phyloP scores from a whole-genome alignment of 257 asterid genomes.

The Voacanga thouarsii region DNA sequence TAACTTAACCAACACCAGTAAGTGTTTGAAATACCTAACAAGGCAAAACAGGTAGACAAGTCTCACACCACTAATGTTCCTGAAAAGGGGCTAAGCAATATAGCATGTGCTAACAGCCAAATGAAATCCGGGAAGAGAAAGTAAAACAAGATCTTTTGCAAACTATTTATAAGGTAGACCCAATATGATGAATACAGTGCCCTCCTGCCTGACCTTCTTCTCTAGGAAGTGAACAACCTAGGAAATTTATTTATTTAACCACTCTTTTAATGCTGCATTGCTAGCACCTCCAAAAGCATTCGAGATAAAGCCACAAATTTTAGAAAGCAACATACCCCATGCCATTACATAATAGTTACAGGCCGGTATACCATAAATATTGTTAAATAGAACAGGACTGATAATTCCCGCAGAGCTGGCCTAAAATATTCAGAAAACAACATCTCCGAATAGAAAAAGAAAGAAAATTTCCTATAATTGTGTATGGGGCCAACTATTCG shows the following conservation, averaged over 20 bases:
- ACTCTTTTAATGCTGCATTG: neutral
- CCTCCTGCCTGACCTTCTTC: neutral
- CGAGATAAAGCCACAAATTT: neutral
- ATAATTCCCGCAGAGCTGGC: neutral
- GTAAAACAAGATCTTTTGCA: neutral
- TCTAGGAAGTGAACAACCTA: neutral
- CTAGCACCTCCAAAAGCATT: neutral
- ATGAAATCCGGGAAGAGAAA: neutral
- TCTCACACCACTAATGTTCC: neutral
- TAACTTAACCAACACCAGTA: neutral
- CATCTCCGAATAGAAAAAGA: neutral
- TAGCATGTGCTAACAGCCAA: neutral
- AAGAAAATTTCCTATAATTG: neutral
- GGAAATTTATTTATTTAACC: too few species aligned
- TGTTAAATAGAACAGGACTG: neutral
- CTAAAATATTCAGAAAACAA: too few species aligned
- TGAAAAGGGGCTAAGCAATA: neutral
- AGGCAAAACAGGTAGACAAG: neutral
- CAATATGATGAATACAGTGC: neutral
- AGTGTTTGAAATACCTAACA: too few species aligned
- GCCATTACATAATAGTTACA: too few species aligned
- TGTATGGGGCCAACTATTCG: neutral
- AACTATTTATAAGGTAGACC: neutral
- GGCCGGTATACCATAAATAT: too few species aligned
- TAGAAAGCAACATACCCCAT: neutral